Percentiles rank a stretch among this genome's conserved stretches.
phyloP scores from a whole-genome alignment of 2,329 filamentous ascomycete species.

The Stenocarpella maydis region DNA sequence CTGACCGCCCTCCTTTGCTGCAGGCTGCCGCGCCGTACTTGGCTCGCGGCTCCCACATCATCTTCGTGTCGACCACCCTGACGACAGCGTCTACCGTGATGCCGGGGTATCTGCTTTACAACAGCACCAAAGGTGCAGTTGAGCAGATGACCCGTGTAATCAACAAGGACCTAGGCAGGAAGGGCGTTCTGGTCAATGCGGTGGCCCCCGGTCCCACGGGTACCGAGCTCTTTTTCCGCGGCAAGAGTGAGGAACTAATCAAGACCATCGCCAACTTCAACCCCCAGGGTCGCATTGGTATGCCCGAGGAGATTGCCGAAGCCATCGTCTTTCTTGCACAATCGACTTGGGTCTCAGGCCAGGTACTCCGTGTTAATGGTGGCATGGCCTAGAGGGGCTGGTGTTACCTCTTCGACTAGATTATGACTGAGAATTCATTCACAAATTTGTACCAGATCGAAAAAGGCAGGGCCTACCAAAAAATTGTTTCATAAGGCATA shows the following conservation, averaged over 20 bases:
- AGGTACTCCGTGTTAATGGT: conserved; percentile 56
- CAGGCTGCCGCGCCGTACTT: conserved; percentile 46
- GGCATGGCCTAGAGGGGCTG: conserved; percentile 29
- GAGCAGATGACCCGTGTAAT: conserved; percentile 64
- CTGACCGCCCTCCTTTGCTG: neutral
- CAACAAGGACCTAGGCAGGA: conserved; percentile 62
- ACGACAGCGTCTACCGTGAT: conserved; percentile 54
- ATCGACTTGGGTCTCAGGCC: conserved; percentile 55
- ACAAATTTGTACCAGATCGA: neutral
- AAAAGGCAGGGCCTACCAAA: neutral
- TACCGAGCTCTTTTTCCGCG: conserved; percentile 63
- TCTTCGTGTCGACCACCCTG: conserved; percentile 50
- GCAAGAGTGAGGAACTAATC: conserved; percentile 56
- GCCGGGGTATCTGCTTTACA: conserved; percentile 61
- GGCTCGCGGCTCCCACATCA: neutral
- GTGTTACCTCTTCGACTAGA: neutral
- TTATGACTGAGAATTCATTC: neutral
- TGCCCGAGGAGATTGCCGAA: conserved; percentile 59
- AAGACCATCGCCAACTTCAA: conserved; percentile 49
- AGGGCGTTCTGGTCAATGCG: conserved; percentile 51
- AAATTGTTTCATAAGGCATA: no score
- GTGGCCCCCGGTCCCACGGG: conserved; percentile 48
- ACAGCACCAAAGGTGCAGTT: conserved; percentile 64
- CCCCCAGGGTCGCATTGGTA: conserved; percentile 56
- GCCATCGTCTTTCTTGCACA: conserved; percentile 46